A percentile compares a stretch with the other conserved stretches of the same genome.
Evolutionary conservation across 345 rosid species (phyloP).

Genomic region (Syzygium jambos): DNA sequence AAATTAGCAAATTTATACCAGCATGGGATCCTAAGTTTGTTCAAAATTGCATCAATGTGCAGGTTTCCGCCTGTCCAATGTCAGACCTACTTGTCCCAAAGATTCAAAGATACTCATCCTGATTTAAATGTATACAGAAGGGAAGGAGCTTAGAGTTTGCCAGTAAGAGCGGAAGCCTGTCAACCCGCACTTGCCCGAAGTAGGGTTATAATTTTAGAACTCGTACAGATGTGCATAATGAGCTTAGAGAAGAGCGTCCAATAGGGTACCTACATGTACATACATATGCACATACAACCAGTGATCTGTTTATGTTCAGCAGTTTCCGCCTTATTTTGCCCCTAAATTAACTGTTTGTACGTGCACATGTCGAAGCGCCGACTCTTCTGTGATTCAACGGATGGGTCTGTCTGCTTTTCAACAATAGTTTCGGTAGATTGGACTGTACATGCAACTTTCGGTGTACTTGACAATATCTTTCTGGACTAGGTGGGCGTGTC

Average conservation of each 20-base stretch:
- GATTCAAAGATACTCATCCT: constrained; percentile 32
- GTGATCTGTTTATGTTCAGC: background rate
- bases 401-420: background rate
- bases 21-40: background rate
- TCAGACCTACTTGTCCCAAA: constrained; percentile 43
- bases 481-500: constrained; percentile 27
- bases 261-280: fast-evolving
- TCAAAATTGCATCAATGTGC: background rate
- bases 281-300: background rate
- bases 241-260: background rate
- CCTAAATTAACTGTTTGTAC: background rate
- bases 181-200: background rate
- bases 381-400: background rate
- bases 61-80: constrained; percentile 49
- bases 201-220: background rate
- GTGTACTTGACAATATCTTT: constrained; percentile 23
- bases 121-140: background rate
- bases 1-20: background rate
- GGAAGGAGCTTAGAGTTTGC: background rate
- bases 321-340: background rate
- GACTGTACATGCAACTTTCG: constrained; percentile 36
- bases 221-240: background rate
- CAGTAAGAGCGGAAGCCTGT: background rate
- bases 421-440: constrained; percentile 18
- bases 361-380: background rate